Conservation (phyloP, 164 flowering plant species). For the Stephania yunnanensis region DNA sequence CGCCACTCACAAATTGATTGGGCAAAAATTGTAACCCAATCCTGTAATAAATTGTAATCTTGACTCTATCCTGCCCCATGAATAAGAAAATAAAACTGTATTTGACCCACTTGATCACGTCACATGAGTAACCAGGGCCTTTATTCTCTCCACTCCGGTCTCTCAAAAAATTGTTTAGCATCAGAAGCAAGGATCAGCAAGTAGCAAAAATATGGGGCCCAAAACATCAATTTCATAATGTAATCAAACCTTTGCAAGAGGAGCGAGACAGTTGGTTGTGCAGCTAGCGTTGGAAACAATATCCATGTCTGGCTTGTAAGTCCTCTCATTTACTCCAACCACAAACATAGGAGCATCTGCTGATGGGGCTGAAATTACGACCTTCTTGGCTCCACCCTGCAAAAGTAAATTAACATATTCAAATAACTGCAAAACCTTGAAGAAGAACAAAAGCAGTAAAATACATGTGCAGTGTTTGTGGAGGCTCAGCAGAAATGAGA, state of each 20-base stretch:
- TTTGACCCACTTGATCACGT: not conserved
- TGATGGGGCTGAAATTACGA: slow-evolving; percentile 96
- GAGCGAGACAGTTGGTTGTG: slow-evolving; percentile 97
- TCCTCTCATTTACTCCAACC: slow-evolving; percentile 86
- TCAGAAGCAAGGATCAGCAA: not conserved
- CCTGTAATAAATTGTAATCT: not conserved
- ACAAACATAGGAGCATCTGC: slow-evolving; percentile 99
- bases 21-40: not conserved
- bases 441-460: not conserved
- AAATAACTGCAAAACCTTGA: not conserved
- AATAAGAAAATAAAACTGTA: too few species aligned
- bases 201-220: not conserved
- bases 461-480: not conserved
- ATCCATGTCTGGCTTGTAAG: slow-evolving; percentile 84
- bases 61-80: not conserved
- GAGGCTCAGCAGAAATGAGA: not conserved
- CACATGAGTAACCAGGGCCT: not conserved
- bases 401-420: slow-evolving; percentile 10
- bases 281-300: slow-evolving; percentile 98
- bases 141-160: not conserved
- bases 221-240: slow-evolving; percentile 4
- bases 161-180: not conserved
- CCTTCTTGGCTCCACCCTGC: slow-evolving; percentile 98
- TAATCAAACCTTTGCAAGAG: slow-evolving; percentile 67
- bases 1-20: not conserved